Evolutionary conservation across 495 filamentous ascomycete genomes (phyloP).

Genomic region (Tuber melanosporum): DNA sequence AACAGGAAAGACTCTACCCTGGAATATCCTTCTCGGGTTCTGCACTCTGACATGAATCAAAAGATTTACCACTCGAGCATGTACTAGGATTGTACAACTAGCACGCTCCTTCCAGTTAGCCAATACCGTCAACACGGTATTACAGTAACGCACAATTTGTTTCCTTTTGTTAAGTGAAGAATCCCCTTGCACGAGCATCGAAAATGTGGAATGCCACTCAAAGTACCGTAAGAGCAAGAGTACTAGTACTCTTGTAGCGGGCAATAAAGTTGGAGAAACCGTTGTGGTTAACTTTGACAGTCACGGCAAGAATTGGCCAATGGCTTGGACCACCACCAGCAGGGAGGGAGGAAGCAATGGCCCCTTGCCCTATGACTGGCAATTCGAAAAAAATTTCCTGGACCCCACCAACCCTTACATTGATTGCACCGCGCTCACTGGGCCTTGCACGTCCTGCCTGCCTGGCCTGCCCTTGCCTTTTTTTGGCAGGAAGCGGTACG

Average conservation of each 20-base stretch:
- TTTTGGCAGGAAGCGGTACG: not conserved
- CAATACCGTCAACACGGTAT: not conserved
- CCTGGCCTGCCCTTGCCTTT: not conserved
- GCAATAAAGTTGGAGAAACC: not conserved
- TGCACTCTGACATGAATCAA: not conserved
- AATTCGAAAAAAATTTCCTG: not conserved
- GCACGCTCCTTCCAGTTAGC: not conserved
- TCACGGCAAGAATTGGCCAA: not conserved
- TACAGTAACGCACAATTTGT: not conserved
- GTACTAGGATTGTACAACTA: not conserved
- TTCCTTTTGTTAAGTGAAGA: not conserved
- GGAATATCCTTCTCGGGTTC: not conserved
- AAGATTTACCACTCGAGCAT: not conserved
- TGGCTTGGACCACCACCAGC: not conserved
- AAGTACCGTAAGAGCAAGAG: not conserved
- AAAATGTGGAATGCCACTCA: not conserved
- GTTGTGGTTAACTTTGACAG: constrained; percentile 1
- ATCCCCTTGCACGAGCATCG: not conserved
- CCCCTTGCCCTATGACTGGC: not conserved
- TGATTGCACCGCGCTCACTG: not conserved
- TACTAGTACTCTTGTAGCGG: not conserved
- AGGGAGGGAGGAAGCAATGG: too few species aligned
- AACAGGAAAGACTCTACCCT: not conserved
- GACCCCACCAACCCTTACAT: not conserved
- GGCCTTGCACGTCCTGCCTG: not conserved